Percentiles rank a stretch among this genome's conserved stretches.
Conservation (phyloP, 805 yeast genomes). For the Yamadazyma insecticola region DNA sequence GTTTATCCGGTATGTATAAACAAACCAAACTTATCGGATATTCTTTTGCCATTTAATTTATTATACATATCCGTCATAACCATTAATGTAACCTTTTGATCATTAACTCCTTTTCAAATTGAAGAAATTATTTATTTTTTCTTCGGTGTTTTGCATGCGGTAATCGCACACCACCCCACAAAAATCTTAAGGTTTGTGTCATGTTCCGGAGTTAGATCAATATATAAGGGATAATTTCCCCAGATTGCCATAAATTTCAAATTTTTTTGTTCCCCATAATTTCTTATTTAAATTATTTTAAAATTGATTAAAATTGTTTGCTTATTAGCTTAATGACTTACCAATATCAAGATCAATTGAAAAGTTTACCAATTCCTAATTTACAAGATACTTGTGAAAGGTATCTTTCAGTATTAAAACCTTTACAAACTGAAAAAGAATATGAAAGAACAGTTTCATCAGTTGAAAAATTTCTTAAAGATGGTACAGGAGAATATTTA, state of each 20-base stretch:
- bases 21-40: too few relatives aligned
- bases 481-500: constrained; percentile 48
- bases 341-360: constrained; percentile 52
- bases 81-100: too few relatives aligned
- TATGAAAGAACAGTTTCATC: constrained; percentile 57
- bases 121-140: too few relatives aligned
- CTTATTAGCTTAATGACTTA: constrained; percentile 22
- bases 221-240: neutral
- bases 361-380: constrained; percentile 78
- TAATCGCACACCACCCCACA: constrained; percentile 1
- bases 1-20: too few relatives aligned
- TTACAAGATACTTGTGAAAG: constrained; percentile 60
- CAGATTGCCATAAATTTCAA: neutral
- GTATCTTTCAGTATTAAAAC: constrained; percentile 65
- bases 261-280: too few relatives aligned
- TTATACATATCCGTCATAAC: too few relatives aligned
- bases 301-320: constrained; percentile 1
- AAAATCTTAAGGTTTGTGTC: too few relatives aligned
- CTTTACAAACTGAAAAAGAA: constrained; percentile 76
- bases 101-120: too few relatives aligned
- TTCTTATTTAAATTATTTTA: too few relatives aligned
- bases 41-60: too few relatives aligned
- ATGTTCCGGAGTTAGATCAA: neutral
- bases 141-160: too few relatives aligned
- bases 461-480: constrained; percentile 50